These are phyloP conservation scores for Berkeleyomyces basicola DNA, from an alignment of 2,329 filamentous ascomycete genomes.

Conservation along the genomic window DNA sequence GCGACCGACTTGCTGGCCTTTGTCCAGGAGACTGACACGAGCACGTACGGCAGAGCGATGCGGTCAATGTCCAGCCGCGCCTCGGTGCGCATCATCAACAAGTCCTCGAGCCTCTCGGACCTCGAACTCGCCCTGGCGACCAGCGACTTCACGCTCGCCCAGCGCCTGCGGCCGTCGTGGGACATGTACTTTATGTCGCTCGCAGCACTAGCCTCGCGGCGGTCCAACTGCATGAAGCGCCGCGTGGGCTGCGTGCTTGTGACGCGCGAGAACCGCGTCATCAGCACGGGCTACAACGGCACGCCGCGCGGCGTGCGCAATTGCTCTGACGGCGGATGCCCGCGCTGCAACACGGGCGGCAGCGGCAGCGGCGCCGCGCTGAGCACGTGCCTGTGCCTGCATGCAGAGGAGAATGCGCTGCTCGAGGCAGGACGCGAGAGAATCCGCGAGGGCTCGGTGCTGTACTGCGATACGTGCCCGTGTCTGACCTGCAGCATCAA, in stretches of 20 bases:
- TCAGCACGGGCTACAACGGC: conserved; percentile 93
- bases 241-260: conserved; percentile 91
- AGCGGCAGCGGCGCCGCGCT: conserved; percentile 50
- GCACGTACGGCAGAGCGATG: conserved; percentile 55
- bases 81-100: conserved; percentile 74
- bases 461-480: conserved; percentile 94
- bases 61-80: conserved; percentile 67
- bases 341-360: conserved; percentile 63
- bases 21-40: conserved; percentile 44
- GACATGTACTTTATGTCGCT: conserved; percentile 97
- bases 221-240: conserved; percentile 96
- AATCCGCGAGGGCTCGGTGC: conserved; percentile 61
- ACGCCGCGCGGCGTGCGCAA: conserved; percentile 82
- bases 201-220: conserved; percentile 75
- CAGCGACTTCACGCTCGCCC: conserved; percentile 60
- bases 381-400: conserved; percentile 84
- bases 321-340: conserved; percentile 84
- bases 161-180: conserved; percentile 77
- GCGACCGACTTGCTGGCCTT: conserved; percentile 34
- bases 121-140: conserved; percentile 56
- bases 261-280: conserved; percentile 60
- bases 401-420: conserved; percentile 93
- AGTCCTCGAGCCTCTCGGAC: conserved; percentile 51
- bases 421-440: conserved; percentile 86
- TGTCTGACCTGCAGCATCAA: conserved; percentile 98